Base-by-base conservation (phyloP, 345 rosid species). In the Euphorbia pulcherrima region DNA sequence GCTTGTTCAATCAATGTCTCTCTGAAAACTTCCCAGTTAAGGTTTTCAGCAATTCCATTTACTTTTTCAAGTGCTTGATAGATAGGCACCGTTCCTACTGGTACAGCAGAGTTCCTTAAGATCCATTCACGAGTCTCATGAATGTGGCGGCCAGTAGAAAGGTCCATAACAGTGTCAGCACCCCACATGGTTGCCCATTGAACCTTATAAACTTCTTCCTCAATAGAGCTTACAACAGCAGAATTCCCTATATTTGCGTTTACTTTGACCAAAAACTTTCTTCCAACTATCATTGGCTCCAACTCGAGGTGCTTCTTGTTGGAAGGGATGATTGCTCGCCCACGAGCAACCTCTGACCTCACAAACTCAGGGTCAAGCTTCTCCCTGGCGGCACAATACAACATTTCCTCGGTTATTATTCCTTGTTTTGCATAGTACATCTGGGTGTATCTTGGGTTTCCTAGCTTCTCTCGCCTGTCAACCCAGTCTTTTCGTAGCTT, bases 101-200 rank as follows among this genome's bases (percentile, higher is more conserved):
- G 99, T 41, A 92, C 96, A 66, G 97, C 85, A 55, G 99, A 95
- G 77, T 95, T 95, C 20, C 97, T 84, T 12, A 95, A 71, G 68
- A 95, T 88, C 99, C 97, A 92, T 65, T 92, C 99, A 13, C 96
- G 93, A 17, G 99, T 92, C 84, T 92, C 99, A 27, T 95, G 99
- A 65, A 95, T 95, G 81, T 95, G 97, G 69, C 93, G 93, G 20
- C 97, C 99, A 10, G 97, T 95, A 6, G 99, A 95, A 61, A 95
- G 92, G 74, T 95, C 99, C 99, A 95, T 95, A 70, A 95, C 90
- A 23, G 97, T 95, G 72, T 92, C 97, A 14, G 94, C 97, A 79
- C 99, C 97, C 97, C 99, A 92, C 96, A 89, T 90, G 18, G 97
- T 95, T 35, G 99, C 99, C 99, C 99, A 95, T n/a, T 88, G 98